Base-by-base conservation (phyloP, 1,139 yeast genomes). In the Geotrichum klebahnii region DNA sequence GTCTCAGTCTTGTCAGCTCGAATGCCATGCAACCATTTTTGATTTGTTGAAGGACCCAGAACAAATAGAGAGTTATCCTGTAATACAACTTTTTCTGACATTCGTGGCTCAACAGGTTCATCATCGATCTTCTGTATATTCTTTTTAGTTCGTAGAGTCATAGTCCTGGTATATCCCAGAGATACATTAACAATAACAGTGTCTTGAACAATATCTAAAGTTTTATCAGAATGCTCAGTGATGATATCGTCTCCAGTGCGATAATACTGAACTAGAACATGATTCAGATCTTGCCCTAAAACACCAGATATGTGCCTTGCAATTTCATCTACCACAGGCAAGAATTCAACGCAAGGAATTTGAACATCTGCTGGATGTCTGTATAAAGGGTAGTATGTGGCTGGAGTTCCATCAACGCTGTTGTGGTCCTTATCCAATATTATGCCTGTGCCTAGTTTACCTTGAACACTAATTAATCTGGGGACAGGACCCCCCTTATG, bases 211-310 rank as follows among this genome's bases (percentile, higher is more conserved):
- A 57, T 29, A 44, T 57, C 60, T 17, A 57, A 39, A 20, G 60
- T 55, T 34, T 57, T 57, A 39, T 57, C 60, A 1, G 58, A 46
- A 28, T 57, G 60, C 44, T 57, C 59, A 9, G 60, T 54, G 32
- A 57, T 56, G 16, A 48, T 41, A 34, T 57, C 60, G 3, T 35
- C 36, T 26, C 59, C 59, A 10, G 48, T 33, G 3, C 59, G 51
- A 41, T 57, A 57, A 22, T 51, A 53, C 38, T 57, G 60, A n/a
- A 57, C 46, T 26, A 57, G 44, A 9, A 51, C 59, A 34, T 57
- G 60, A 38, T 57, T 57, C 19, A 57, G 36, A 20, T 32, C 47
- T 46, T 26, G 45, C 20, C 38, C 40, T 14, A 45, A 51, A n/a
- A 42, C 41, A 19, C 48, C 43, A 31, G 51, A 48, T 3, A 45